These are phyloP conservation scores for Cryptococcus jaspeensis DNA, from an alignment of 1,284 basidiomycete species.

Conservation along the genomic window DNA sequence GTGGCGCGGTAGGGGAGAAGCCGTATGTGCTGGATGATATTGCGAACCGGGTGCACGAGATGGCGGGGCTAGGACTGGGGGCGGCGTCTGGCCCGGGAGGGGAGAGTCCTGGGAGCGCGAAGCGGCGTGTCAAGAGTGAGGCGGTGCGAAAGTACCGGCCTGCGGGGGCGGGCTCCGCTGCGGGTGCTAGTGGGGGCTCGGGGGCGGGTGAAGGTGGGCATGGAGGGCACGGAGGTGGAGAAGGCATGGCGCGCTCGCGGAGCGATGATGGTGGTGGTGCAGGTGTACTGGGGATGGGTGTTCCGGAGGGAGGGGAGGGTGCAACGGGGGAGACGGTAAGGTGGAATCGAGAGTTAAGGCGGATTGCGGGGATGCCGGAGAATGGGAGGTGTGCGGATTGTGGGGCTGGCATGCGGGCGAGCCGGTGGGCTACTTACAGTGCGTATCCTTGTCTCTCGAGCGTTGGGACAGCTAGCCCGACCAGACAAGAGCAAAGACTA, in stretches of 20 bases:
- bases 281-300: slow-evolving; percentile 19
- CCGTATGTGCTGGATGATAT: slow-evolving; percentile 30
- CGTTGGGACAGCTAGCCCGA: not conserved
- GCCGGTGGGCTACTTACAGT: slow-evolving; percentile 51
- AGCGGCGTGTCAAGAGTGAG: slow-evolving; percentile 19
- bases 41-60: slow-evolving; percentile 43
- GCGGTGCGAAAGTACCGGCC: slow-evolving; percentile 10
- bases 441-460: slow-evolving; percentile 18
- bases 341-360: slow-evolving; percentile 38
- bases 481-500: not conserved
- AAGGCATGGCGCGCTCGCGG: slow-evolving; percentile 6
- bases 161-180: not conserved
- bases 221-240: not conserved
- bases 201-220: slow-evolving; percentile 4
- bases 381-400: slow-evolving; percentile 55
- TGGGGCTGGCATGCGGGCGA: slow-evolving; percentile 42
- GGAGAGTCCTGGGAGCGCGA: slow-evolving; percentile 12
- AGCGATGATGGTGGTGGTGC: slow-evolving; percentile 6
- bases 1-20: slow-evolving; percentile 7
- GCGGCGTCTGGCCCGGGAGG: slow-evolving; percentile 6
- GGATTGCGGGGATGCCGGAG: slow-evolving; percentile 42
- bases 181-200: slow-evolving; percentile 6
- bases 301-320: slow-evolving; percentile 1
- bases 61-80: slow-evolving; percentile 38
- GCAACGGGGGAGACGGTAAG: slow-evolving; percentile 21